phyloP scores from a whole-genome alignment of 2,329 filamentous ascomycete species.

The Cryphonectria nitschkei region DNA sequence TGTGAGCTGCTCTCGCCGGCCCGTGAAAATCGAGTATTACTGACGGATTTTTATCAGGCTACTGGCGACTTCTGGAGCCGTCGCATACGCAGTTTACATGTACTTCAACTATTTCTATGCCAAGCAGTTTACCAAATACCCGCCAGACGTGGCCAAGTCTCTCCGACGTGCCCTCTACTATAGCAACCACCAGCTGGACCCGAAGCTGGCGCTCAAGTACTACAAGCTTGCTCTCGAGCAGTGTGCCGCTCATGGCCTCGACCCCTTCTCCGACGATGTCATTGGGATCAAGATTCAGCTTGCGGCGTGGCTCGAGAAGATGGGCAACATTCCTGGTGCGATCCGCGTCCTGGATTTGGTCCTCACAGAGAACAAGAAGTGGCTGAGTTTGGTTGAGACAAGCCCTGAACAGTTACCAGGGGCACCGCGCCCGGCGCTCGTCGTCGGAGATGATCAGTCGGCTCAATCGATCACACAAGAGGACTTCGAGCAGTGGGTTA shows the following conservation, averaged over 20 bases:
- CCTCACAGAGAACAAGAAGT: slow-evolving; percentile 67
- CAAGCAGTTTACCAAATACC: slow-evolving; percentile 60
- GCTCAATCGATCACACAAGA: slow-evolving; percentile 24
- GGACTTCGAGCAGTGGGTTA: slow-evolving; percentile 48
- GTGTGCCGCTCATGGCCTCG: slow-evolving; percentile 74
- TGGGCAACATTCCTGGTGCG: slow-evolving; percentile 69
- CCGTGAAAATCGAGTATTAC: slow-evolving; percentile 34
- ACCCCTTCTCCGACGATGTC: slow-evolving; percentile 89
- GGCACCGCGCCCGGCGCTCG: slow-evolving; percentile 20
- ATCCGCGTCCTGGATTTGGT: slow-evolving; percentile 80
- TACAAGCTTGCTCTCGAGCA: slow-evolving; percentile 79
- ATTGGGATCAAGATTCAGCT: slow-evolving; percentile 87
- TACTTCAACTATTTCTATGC: slow-evolving; percentile 62
- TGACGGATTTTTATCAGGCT: slow-evolving; percentile 41
- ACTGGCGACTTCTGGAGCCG: slow-evolving; percentile 37
- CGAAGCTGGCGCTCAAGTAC: slow-evolving; percentile 77
- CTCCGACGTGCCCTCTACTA: slow-evolving; percentile 87
- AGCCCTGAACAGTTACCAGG: slow-evolving; percentile 39
- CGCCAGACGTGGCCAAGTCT: slow-evolving; percentile 73
- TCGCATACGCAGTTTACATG: slow-evolving; percentile 45
- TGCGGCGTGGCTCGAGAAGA: slow-evolving; percentile 73
- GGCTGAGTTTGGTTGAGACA: slow-evolving; percentile 60
- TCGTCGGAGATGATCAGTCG: slow-evolving; percentile 38
- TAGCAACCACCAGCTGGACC: slow-evolving; percentile 75
- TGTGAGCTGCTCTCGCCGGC: slow-evolving; percentile 39